Evolutionary conservation across 805 yeast species (phyloP).

Genomic region (Alloascoidea africana): DNA sequence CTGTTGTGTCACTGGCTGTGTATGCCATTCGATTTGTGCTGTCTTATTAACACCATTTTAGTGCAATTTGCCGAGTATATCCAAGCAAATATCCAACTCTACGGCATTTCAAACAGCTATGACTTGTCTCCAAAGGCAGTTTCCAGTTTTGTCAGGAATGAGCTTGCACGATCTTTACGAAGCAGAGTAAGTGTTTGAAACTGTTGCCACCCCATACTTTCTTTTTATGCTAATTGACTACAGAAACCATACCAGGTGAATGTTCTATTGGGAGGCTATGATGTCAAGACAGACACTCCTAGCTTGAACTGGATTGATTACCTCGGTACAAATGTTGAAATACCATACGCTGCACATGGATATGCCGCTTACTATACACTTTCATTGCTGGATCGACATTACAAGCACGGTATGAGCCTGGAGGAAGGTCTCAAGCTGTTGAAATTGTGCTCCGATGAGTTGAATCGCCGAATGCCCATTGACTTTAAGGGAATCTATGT

Average conservation of each 20-base stretch:
- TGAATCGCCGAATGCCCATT: slow-evolving; percentile 74
- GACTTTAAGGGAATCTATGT: slow-evolving; percentile 79
- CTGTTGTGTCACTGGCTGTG: background rate
- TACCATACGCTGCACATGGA: slow-evolving; percentile 97
- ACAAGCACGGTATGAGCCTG: slow-evolving; percentile 55
- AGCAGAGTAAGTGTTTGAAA: slow-evolving; percentile 35
- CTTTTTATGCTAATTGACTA: background rate
- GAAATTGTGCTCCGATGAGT: slow-evolving; percentile 60
- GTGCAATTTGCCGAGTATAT: slow-evolving; percentile 89
- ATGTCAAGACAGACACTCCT: slow-evolving; percentile 41
- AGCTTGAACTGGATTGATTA: slow-evolving; percentile 83
- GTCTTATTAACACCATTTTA: slow-evolving; percentile 5
- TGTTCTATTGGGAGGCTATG: slow-evolving; percentile 77
- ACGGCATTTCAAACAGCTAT: slow-evolving; percentile 68
- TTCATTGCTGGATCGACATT: slow-evolving; percentile 83
- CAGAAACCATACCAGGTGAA: slow-evolving; percentile 88
- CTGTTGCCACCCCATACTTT: background rate
- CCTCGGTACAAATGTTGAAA: slow-evolving; percentile 76
- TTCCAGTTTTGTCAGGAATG: slow-evolving; percentile 77
- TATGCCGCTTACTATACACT: slow-evolving; percentile 94
- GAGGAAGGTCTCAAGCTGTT: slow-evolving; percentile 72
- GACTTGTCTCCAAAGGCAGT: slow-evolving; percentile 79
- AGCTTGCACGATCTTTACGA: slow-evolving; percentile 77
- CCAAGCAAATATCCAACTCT: slow-evolving; percentile 83
- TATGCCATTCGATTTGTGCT: background rate